Percentiles rank a stretch among this genome's conserved stretches.
Evolutionary conservation across 2,329 filamentous ascomycete genomes (phyloP).

Genomic region (Exophiala aquamarina): DNA sequence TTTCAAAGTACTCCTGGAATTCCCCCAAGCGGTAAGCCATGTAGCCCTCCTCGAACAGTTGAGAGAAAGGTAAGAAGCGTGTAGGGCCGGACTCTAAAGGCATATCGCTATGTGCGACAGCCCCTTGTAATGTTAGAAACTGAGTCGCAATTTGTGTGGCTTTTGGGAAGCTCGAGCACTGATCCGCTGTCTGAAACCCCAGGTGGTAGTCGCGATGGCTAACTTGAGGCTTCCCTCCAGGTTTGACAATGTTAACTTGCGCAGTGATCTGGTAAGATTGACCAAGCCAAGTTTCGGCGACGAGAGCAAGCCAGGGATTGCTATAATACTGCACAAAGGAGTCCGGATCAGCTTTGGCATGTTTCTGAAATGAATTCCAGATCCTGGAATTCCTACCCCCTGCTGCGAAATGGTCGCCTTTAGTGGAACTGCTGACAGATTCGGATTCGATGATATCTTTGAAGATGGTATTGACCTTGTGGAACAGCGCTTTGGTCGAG

Average conservation of each 20-base stretch:
- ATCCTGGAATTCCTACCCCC: slow-evolving; percentile 59
- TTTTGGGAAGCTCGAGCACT: slow-evolving; percentile 50
- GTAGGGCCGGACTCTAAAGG: slow-evolving; percentile 60
- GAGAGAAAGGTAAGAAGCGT: slow-evolving; percentile 61
- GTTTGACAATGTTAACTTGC: slow-evolving; percentile 63
- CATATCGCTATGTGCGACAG: slow-evolving; percentile 63
- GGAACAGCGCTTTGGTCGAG: slow-evolving; percentile 37
- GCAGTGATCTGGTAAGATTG: slow-evolving; percentile 61
- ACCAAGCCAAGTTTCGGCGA: slow-evolving; percentile 59
- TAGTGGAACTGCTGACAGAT: slow-evolving; percentile 29
- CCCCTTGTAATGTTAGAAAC: slow-evolving; percentile 62
- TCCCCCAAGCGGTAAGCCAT: slow-evolving; percentile 56
- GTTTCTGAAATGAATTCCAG: slow-evolving; percentile 67
- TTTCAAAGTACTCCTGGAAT: slow-evolving; percentile 56
- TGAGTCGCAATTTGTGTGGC: slow-evolving; percentile 56
- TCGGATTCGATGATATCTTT: slow-evolving; percentile 51
- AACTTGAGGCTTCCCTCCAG: slow-evolving; percentile 58
- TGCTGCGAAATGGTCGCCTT: slow-evolving; percentile 62
- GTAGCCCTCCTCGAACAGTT: slow-evolving; percentile 57
- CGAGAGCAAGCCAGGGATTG: slow-evolving; percentile 57
- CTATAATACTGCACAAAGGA: slow-evolving; percentile 60
- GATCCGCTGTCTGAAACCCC: slow-evolving; percentile 57
- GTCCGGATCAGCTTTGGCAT: slow-evolving; percentile 51
- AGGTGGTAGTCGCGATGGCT: slow-evolving; percentile 65
- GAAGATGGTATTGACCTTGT: slow-evolving; percentile 50